These are phyloP conservation scores for Pseudogymnoascus sp. DNA, from an alignment of 2,329 filamentous ascomycete species.

Conservation along the genomic window DNA sequence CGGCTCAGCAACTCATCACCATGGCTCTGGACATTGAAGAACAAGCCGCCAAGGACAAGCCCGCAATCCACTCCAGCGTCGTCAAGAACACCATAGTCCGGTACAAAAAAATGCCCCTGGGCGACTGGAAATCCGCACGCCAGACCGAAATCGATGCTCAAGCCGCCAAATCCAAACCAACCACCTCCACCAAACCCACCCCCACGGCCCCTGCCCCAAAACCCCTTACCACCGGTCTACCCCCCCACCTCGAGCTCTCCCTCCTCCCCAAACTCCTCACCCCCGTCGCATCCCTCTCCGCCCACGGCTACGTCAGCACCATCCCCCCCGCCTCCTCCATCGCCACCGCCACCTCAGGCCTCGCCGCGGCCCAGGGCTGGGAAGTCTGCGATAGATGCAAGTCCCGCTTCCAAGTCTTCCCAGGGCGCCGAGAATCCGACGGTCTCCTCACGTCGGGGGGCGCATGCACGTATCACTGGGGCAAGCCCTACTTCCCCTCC, in stretches of 20 bases:
- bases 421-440: slow-evolving; percentile 70
- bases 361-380: slow-evolving; percentile 62
- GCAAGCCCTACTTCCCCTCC: slow-evolving; percentile 54
- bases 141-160: slow-evolving; percentile 34
- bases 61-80: slow-evolving; percentile 69
- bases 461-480: slow-evolving; percentile 72
- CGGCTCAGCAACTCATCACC: slow-evolving; percentile 58
- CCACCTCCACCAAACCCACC: slow-evolving; percentile 23
- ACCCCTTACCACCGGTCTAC: slow-evolving; percentile 62
- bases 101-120: slow-evolving; percentile 65
- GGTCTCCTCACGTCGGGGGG: slow-evolving; percentile 69
- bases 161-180: slow-evolving; percentile 27
- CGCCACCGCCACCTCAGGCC: slow-evolving; percentile 53
- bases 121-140: slow-evolving; percentile 62
- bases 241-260: slow-evolving; percentile 55
- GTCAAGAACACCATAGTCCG: slow-evolving; percentile 73
- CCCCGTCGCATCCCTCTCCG: slow-evolving; percentile 52
- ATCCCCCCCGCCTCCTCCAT: slow-evolving; percentile 61
- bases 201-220: slow-evolving; percentile 30
- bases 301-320: slow-evolving; percentile 65
- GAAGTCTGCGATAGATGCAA: slow-evolving; percentile 85
- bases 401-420: slow-evolving; percentile 84
- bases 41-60: slow-evolving; percentile 56
- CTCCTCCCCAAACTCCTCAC: slow-evolving; percentile 57
- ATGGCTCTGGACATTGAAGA: slow-evolving; percentile 72